Evolutionary conservation across 176 grass and related monocot species (phyloP).

Genomic region (Neostapfia colusana): DNA sequence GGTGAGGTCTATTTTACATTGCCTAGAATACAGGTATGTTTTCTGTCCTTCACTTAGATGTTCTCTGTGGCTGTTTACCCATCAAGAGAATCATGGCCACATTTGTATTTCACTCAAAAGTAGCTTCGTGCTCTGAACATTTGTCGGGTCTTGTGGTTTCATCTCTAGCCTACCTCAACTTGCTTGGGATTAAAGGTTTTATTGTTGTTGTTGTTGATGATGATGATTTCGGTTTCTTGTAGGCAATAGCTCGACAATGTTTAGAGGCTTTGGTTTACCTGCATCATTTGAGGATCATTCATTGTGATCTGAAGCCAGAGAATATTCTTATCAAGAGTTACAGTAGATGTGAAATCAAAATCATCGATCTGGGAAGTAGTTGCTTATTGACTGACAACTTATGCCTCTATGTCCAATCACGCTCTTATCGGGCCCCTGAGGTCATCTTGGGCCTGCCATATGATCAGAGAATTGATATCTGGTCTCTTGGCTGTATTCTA

Average conservation of each 20-base stretch:
- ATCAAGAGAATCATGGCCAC: background rate
- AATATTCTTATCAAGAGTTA: constrained; percentile 99
- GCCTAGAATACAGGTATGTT: constrained; percentile 87
- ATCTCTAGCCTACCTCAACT: too few relatives aligned
- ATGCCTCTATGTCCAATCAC: constrained; percentile 85
- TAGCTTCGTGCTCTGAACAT: background rate
- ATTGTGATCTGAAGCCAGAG: constrained; percentile 91
- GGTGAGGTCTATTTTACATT: constrained; percentile 76
- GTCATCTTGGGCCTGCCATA: constrained; percentile 90
- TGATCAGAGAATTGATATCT: constrained; percentile 96
- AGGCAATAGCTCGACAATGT: constrained; percentile 87
- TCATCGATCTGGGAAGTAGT: constrained; percentile 98
- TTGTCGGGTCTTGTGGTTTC: too few relatives aligned
- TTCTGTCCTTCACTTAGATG: constrained; percentile 23
- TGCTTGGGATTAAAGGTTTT: too few relatives aligned
- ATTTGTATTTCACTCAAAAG: background rate
- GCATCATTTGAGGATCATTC: constrained; percentile 88
- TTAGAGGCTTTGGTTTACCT: constrained; percentile 88
- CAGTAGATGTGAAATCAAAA: constrained; percentile 91
- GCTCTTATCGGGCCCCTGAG: constrained; percentile 95
- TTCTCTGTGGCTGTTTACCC: constrained; percentile 11
- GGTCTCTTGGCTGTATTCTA: constrained; percentile 98
- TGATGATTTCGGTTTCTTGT: constrained; percentile 24
- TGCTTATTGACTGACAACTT: constrained; percentile 89
- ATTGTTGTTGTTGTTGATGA: too few relatives aligned